Base-by-base conservation (phyloP, 257 asterid genomes). In the Jacaranda copaia region DNA sequence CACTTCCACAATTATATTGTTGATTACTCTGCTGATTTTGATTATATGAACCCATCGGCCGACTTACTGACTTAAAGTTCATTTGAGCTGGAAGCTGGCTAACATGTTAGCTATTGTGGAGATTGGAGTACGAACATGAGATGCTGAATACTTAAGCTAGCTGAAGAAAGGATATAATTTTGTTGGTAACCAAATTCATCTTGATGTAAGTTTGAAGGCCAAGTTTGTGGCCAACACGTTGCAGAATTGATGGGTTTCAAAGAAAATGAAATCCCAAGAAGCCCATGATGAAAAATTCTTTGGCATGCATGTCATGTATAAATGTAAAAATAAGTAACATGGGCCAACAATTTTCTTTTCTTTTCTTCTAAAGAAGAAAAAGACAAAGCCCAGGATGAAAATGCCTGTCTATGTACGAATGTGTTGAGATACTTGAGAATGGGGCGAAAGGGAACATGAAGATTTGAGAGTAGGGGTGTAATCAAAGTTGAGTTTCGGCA, bases 211-310 rank as follows among this genome's bases (percentile, higher is more conserved):
- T 38, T 68, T 70, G 75, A 70, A 70, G 16, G 63, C 36, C n/a
- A 70, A 32, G 75, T 36, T 32, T 32, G 40, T 15, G 58, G 20
- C 15, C 11, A 57, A 20, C 62, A 16, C 18, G 62, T 57, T 59
- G 39, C 65, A 51, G 42, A 67, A 46, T 18, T 67, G 20, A 48
- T 45, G 72, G 42, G 58, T 67, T 19, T 67, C 57, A 46, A 25
- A 51, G 75, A 70, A 70, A 51, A 70, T 52, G 75, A 70, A 52
- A 70, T 70, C 18, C 75, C n/a, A 68, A 46, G 45, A 19, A 55
- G 59, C 59, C 59, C 59, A 15, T 53, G 19, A 53, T 0, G 19
- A 11, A 11, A 48, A 48, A 48, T 8, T 3, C 14, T 10, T 9
- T 6, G 13, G 32, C 32, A 8, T 48, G 55, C 8, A 53, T 15